These are phyloP conservation scores for Babjeviella inositovora DNA, from an alignment of 805 yeast species.

Conservation along the genomic window DNA sequence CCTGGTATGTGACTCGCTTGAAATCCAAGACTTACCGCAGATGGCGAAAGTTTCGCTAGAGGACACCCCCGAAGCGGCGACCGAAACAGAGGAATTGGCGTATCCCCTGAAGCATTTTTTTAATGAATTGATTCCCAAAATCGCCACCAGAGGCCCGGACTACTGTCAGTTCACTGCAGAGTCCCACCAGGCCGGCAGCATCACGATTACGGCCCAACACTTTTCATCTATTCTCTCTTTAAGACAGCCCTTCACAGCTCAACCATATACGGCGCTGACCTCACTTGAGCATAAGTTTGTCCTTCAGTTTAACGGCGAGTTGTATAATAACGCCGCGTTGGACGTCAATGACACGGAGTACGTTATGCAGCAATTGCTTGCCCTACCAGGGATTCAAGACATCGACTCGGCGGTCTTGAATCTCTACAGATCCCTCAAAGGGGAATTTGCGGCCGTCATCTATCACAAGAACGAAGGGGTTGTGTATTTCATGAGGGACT, in stretches of 20 bases:
- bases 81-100: too few species aligned
- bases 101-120: slow-evolving; percentile 10
- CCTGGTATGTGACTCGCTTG: too few species aligned
- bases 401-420: slow-evolving; percentile 16
- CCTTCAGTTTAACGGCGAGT: slow-evolving; percentile 83
- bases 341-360: slow-evolving; percentile 47
- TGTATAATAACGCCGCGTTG: slow-evolving; percentile 46
- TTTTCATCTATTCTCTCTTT: slow-evolving; percentile 69
- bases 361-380: slow-evolving; percentile 22
- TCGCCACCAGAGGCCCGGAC: slow-evolving; percentile 54
- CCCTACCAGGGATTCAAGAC: too few species aligned
- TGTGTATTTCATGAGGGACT: slow-evolving; percentile 73
- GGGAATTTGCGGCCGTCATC: slow-evolving; percentile 69
- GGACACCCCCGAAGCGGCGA: slow-evolving; percentile 1
- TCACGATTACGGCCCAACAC: slow-evolving; percentile 13
- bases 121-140: slow-evolving; percentile 20
- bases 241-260: slow-evolving; percentile 63
- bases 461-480: slow-evolving; percentile 19
- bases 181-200: slow-evolving; percentile 1
- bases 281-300: slow-evolving; percentile 14
- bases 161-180: slow-evolving; percentile 14
- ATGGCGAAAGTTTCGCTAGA: too few species aligned
- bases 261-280: slow-evolving; percentile 43
- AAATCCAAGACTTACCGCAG: too few species aligned
- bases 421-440: slow-evolving; percentile 33